Conservation (phyloP, 129 eudicot genomes). For the Glebionis coronaria region DNA sequence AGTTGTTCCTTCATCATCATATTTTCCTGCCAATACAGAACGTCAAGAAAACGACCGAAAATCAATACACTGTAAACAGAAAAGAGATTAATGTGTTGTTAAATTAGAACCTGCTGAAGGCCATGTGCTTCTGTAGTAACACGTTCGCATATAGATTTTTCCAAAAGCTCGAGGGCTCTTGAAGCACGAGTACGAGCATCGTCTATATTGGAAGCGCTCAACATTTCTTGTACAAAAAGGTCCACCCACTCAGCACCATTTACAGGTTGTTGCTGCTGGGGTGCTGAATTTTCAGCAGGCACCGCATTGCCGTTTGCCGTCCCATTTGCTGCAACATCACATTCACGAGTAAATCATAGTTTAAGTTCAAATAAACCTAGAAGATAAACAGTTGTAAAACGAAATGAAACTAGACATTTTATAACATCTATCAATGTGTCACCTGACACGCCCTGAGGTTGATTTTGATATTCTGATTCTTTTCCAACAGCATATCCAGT, state of each 20-base stretch:
- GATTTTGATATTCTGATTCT: constrained; percentile 34
- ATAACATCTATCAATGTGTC: too few relatives aligned
- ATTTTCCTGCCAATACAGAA: constrained; percentile 55
- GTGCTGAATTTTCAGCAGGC: constrained; percentile 39
- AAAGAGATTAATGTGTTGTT: not conserved
- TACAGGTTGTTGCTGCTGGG: constrained; percentile 30
- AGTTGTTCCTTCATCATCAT: constrained; percentile 73
- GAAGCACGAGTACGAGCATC: constrained; percentile 76
- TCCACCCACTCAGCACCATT: constrained; percentile 91
- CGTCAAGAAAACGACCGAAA: constrained; percentile 4
- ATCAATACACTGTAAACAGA: not conserved
- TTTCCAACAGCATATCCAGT: constrained; percentile 32
- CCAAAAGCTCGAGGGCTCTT: constrained; percentile 73
- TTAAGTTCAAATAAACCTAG: not conserved
- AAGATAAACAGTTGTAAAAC: not conserved
- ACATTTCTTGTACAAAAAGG: constrained; percentile 8
- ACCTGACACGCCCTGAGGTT: constrained; percentile 36
- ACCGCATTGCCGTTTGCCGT: constrained; percentile 40
- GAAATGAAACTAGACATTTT: not conserved
- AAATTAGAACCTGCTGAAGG: constrained; percentile 60
- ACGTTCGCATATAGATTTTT: constrained; percentile 62
- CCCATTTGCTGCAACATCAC: constrained; percentile 32
- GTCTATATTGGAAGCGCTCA: constrained; percentile 37
- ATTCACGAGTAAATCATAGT: not conserved
- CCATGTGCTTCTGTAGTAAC: constrained; percentile 48